phyloP scores from a whole-genome alignment of 352 stramenopile genomes.

The Phytophthora tubulina region DNA sequence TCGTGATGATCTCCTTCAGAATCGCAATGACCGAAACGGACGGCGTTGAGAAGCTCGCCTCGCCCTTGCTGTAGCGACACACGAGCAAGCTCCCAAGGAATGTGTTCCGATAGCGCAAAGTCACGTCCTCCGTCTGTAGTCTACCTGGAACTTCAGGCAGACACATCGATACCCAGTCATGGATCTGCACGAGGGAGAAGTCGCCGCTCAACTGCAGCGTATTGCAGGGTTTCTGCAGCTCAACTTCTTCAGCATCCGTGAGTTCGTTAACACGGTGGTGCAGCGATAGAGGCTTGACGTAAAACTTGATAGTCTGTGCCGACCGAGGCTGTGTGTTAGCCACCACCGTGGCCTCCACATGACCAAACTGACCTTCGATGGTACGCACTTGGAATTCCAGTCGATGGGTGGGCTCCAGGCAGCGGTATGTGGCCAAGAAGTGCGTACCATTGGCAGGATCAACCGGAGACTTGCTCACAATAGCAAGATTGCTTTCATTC shows the following conservation, averaged over 20 bases:
- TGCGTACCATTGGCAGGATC: conserved; percentile 64
- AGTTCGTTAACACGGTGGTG: conserved; percentile 76
- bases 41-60: conserved; percentile 77
- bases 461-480: conserved; percentile 73
- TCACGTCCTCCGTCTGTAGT: conserved; percentile 74
- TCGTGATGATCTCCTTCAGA: conserved; percentile 87
- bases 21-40: conserved; percentile 89
- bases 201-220: conserved; percentile 73
- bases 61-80: conserved; percentile 79
- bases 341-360: conserved; percentile 82
- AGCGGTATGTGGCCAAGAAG: conserved; percentile 85
- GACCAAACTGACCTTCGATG: conserved; percentile 85
- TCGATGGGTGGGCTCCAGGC: conserved; percentile 79
- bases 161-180: conserved; percentile 88
- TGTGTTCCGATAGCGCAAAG: conserved; percentile 83
- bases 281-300: conserved; percentile 84
- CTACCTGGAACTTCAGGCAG: conserved; percentile 79
- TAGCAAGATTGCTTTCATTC: conserved; percentile 78
- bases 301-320: conserved; percentile 77
- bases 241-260: conserved; percentile 64
- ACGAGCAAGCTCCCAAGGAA: conserved; percentile 79
- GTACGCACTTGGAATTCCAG: conserved; percentile 86
- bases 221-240: conserved; percentile 68
- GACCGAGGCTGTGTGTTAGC: conserved; percentile 69
- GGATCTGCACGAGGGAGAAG: conserved; percentile 87